Conservation (phyloP, 306 rosid genomes). For the Cicer judaicum region DNA sequence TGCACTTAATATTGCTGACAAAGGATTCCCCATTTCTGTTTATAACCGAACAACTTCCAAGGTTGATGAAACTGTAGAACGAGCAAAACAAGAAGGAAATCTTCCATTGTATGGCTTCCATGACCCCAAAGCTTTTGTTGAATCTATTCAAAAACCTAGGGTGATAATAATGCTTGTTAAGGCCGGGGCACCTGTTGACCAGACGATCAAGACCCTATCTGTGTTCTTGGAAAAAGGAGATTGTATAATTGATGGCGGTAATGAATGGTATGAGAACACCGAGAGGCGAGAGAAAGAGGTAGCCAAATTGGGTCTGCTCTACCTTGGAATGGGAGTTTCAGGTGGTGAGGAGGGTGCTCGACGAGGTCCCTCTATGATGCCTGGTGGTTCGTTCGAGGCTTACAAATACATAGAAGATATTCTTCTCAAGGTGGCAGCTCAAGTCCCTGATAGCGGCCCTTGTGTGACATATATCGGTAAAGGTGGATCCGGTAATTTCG, state of each 20-base stretch:
- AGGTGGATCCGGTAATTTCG: conserved; percentile 97
- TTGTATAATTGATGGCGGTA: conserved; percentile 92
- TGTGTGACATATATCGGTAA: conserved; percentile 87
- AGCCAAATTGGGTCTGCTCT: conserved; percentile 79
- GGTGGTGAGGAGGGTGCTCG: conserved; percentile 99
- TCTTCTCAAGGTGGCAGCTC: conserved; percentile 95
- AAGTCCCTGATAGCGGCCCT: conserved; percentile 88
- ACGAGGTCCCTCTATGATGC: conserved; percentile 93
- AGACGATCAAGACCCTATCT: conserved; percentile 90
- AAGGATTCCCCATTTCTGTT: conserved; percentile 93
- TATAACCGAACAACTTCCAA: conserved; percentile 89
- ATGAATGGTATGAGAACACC: conserved; percentile 97
- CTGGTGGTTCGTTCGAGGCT: conserved; percentile 92
- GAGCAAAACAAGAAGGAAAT: conserved; percentile 79
- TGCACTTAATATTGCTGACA: conserved; percentile 93
- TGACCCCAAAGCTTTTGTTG: conserved; percentile 82
- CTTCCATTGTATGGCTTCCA: conserved; percentile 92
- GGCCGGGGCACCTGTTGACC: conserved; percentile 96
- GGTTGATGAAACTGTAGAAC: conserved; percentile 88
- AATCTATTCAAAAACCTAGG: conserved; percentile 83
- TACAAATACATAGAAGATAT: conserved; percentile 85
- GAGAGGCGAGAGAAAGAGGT: conserved; percentile 81
- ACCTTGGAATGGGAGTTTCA: conserved; percentile 97
- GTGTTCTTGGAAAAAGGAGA: conserved; percentile 83
- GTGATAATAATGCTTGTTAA: conserved; percentile 90